Conservation (phyloP, 306 rosid species). For the Pueraria montana region DNA sequence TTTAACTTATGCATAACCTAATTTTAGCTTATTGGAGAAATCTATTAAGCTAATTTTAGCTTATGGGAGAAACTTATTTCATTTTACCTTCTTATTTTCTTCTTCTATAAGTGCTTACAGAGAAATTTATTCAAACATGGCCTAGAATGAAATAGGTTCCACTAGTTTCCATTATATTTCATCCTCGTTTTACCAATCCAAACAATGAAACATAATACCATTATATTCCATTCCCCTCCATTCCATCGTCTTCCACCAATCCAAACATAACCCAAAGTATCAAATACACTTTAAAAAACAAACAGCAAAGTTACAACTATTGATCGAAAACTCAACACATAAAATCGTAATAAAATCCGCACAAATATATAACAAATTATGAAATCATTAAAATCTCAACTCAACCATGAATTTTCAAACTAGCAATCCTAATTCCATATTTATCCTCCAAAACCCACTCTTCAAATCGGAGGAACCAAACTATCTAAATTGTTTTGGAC, state of each 20-base stretch:
- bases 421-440: not conserved
- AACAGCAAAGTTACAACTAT: not conserved
- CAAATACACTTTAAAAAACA: not conserved
- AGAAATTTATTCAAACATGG: not conserved
- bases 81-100: not conserved
- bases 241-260: not conserved
- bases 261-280: not conserved
- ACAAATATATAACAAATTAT: not conserved
- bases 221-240: not conserved
- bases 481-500: not conserved
- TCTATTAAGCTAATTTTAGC: too few species aligned
- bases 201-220: not conserved
- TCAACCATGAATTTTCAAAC: not conserved
- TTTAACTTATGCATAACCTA: too few species aligned
- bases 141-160: not conserved
- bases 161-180: not conserved
- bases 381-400: not conserved
- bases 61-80: not conserved
- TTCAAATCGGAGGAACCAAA: too few species aligned
- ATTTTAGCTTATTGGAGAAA: not conserved
- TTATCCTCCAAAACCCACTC: not conserved
- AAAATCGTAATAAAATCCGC: not conserved
- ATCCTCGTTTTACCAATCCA: not conserved
- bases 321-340: not conserved
- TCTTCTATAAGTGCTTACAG: not conserved